Evolutionary conservation across 768 basidiomycete genomes (phyloP).

Genomic region (Leucosporidium scottii): DNA sequence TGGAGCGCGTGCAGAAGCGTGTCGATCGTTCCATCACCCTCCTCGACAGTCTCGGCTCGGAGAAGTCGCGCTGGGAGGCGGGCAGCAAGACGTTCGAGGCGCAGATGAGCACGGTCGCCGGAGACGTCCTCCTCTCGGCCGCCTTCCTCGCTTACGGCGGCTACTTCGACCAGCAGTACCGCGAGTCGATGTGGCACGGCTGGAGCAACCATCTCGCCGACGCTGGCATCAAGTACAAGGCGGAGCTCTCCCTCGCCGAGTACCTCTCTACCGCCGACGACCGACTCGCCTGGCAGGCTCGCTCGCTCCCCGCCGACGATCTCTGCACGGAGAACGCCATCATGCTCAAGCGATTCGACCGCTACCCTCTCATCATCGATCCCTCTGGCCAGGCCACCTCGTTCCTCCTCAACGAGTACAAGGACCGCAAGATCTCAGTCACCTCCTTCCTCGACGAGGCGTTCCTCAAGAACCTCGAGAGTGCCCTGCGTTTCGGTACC

Average conservation of each 20-base stretch:
- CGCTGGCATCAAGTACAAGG: conserved; percentile 84
- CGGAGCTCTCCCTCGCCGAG: conserved; percentile 84
- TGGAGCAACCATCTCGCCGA: conserved; percentile 85
- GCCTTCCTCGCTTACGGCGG: conserved; percentile 96
- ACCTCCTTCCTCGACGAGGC: conserved; percentile 98
- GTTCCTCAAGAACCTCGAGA: conserved; percentile 96
- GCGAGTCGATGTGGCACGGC: conserved; percentile 92
- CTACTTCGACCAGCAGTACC: conserved; percentile 97
- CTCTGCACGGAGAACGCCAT: conserved; percentile 98
- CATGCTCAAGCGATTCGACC: conserved; percentile 96
- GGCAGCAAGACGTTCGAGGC: conserved; percentile 92
- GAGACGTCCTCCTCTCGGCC: conserved; percentile 89
- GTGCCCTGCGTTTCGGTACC: conserved; percentile 96
- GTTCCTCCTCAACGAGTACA: conserved; percentile 89
- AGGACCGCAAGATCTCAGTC: conserved; percentile 91
- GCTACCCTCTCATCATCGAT: conserved; percentile 95
- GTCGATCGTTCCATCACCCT: conserved; percentile 95
- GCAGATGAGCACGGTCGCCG: conserved; percentile 97
- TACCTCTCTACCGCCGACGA: conserved; percentile 97
- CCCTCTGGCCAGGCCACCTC: conserved; percentile 94
- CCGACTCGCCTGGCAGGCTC: conserved; percentile 89
- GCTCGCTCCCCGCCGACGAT: conserved; percentile 89
- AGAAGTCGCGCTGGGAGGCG: conserved; percentile 85
- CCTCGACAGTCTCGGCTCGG: conserved; percentile 87
- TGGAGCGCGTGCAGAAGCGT: conserved; percentile 95